Base-by-base conservation (phyloP, 176 grass and related monocot species). In the Carex parvula region DNA sequence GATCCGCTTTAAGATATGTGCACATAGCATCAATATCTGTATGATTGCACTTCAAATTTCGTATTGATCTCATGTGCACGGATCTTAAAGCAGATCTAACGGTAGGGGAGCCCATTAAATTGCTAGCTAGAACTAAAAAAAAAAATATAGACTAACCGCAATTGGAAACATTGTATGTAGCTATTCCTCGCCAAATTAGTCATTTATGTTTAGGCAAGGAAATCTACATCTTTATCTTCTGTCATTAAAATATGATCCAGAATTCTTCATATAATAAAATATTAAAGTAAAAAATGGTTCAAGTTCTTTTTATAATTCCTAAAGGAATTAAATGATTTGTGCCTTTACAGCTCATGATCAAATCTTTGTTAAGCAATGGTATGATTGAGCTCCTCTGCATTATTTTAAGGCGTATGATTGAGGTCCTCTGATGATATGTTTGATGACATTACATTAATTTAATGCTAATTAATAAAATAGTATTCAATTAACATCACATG, bases 321-420 rank as follows among this genome's bases (percentile, higher is more conserved):
- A 8, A 78, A 78, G 24, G 52, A 57, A 78, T 56, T 81, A 42
- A 79, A 64, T 81, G 33, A 81, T 60, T 72, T 64, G 26, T 59
- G 41, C 42, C 41, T 68, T 81, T 83, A 83, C 62, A 83, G 33
- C 48, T 11, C 81, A 83, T 68, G 61, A 83, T 82, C 37, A 83
- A 69, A 83, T 83, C 62, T 83, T 83, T 83, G 81, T 83, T 83
- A 66, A 55, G 58, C 30, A 60, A 83, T 68, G 1, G 68, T 66
- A 83, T 83, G 42, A 69, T 83, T 83, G 64, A 69, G 81, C 29
- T 63, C 59, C 16, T 35, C 48, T 66, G 13, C 21, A 83, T 55
- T 83, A 65, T 83, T 57, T 81, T 60, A 68, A 83, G 22, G 21
- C 17, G 61, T n/a, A 37, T 83, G 42, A 69, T 83, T 83, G 64